Base-by-base conservation (phyloP, 78 protist species). In the Capsaspora owczarzaki region DNA sequence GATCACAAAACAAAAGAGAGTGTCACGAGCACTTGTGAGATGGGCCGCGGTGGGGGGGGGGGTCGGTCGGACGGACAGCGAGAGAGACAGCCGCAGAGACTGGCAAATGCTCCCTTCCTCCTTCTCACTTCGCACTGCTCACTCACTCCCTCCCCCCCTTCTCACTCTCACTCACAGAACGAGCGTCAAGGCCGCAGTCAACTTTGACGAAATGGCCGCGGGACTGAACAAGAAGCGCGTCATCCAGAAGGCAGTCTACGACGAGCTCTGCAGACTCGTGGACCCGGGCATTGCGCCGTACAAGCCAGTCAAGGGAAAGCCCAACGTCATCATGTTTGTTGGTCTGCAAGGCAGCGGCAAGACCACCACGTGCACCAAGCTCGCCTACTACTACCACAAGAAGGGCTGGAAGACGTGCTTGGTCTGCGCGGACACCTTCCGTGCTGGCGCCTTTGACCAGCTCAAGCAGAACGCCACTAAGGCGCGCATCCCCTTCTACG, bases 361-460 rank as follows among this genome's bases (percentile, higher is more conserved):
- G 76, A 96, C 98, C 4, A 96, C 98, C 29, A 85, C 96, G 3
- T 84, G 90, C 60, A 91, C 94, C 69, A 82, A 82, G 87, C 86
- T 88, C 76, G 99, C 98, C 16, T 37, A 70, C 75, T 85, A 87
- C 87, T 96, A 95, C 88, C 78, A 87, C 91, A 42, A 89, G 40
- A 94, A 93, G 80, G 98, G 98, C 10, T 96, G 89, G 89, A 89
- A 82, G 61, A 78, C 85, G 14, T 90, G 91, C 0, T 84, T 98
- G 40, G 94, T 98, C 27, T 98, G 99, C 85, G 98, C 99, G 2
- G 99, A 98, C 85, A 98, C 99, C 19, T 98, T 94, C 90, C 94
- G 98, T 6, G 97, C 97, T 66, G 99, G 99, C 38, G 99, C 99
- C 38, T 97, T 93, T 69, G 99, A 94, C 61, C 99, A 98, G 86